These are phyloP conservation scores for Phytophthora palmivora DNA, from an alignment of 352 stramenopile genomes.

Conservation along the genomic window DNA sequence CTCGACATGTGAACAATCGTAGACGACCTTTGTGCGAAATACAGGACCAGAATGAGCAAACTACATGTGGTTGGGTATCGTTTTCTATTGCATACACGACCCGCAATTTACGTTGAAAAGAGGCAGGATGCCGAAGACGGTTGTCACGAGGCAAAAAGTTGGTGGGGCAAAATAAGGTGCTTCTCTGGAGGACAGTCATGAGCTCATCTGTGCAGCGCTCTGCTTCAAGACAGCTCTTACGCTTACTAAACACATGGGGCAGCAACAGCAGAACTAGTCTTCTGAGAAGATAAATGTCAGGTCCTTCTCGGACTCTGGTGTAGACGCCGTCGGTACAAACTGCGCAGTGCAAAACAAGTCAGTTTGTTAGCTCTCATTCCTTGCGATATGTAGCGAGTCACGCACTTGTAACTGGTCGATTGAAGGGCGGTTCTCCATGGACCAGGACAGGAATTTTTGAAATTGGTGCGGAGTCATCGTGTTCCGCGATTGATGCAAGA, in stretches of 20 bases:
- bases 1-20: constrained; percentile 73
- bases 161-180: constrained; percentile 15
- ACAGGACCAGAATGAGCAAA: constrained; percentile 21
- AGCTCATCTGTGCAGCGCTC: constrained; percentile 5
- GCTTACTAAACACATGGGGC: constrained; percentile 10
- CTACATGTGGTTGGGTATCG: constrained; percentile 12
- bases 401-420: constrained; percentile 78
- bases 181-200: constrained; percentile 3
- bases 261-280: constrained; percentile 47
- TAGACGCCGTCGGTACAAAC: constrained; percentile 53
- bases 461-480: constrained; percentile 87
- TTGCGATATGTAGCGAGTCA: not conserved
- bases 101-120: not conserved
- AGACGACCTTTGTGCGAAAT: constrained; percentile 9
- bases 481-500: constrained; percentile 79
- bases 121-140: constrained; percentile 3
- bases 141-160: constrained; percentile 1
- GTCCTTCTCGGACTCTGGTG: constrained; percentile 50
- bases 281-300: constrained; percentile 84
- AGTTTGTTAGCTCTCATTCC: not conserved
- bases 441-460: constrained; percentile 85
- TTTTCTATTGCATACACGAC: constrained; percentile 33
- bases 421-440: constrained; percentile 69
- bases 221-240: constrained; percentile 10
- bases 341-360: constrained; percentile 25